Percentiles rank a stretch among this genome's conserved stretches.
Evolutionary conservation across 352 stramenopile genomes (phyloP).

Genomic region (Pythium dissimile): DNA sequence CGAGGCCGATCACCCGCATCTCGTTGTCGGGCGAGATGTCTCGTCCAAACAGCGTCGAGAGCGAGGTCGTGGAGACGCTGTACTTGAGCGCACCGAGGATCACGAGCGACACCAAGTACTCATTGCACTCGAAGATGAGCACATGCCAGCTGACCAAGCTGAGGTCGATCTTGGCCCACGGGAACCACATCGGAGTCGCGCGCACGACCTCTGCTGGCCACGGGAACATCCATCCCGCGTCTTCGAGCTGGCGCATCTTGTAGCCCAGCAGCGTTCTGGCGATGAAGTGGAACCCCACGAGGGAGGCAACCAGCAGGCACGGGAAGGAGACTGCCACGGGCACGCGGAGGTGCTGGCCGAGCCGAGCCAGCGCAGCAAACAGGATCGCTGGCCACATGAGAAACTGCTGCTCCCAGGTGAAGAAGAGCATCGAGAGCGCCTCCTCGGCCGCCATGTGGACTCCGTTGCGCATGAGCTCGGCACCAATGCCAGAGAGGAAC

Average conservation of each 20-base stretch:
- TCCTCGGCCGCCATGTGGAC: conserved; percentile 74
- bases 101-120: conserved; percentile 62
- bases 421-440: conserved; percentile 46
- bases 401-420: conserved; percentile 49
- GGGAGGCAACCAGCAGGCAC: conserved; percentile 49
- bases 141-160: conserved; percentile 54
- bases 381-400: conserved; percentile 53
- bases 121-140: conserved; percentile 53
- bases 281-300: conserved; percentile 61
- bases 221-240: conserved; percentile 56
- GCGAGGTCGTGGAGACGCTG: conserved; percentile 71
- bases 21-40: conserved; percentile 79
- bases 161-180: conserved; percentile 70
- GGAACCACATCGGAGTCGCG: conserved; percentile 75
- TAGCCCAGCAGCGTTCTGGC: conserved; percentile 21
- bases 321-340: conserved; percentile 75
- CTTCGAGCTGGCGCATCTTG: conserved; percentile 32
- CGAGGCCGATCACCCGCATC: conserved; percentile 76
- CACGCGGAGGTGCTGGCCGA: conserved; percentile 57
- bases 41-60: conserved; percentile 74
- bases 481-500: conserved; percentile 77
- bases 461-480: conserved; percentile 73
- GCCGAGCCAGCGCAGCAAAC: conserved; percentile 50
- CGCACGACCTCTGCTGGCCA: conserved; percentile 59
- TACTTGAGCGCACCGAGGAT: conserved; percentile 81